These are phyloP conservation scores for Clonostachys chloroleuca DNA, from an alignment of 2,329 filamentous ascomycete genomes.

Conservation along the genomic window DNA sequence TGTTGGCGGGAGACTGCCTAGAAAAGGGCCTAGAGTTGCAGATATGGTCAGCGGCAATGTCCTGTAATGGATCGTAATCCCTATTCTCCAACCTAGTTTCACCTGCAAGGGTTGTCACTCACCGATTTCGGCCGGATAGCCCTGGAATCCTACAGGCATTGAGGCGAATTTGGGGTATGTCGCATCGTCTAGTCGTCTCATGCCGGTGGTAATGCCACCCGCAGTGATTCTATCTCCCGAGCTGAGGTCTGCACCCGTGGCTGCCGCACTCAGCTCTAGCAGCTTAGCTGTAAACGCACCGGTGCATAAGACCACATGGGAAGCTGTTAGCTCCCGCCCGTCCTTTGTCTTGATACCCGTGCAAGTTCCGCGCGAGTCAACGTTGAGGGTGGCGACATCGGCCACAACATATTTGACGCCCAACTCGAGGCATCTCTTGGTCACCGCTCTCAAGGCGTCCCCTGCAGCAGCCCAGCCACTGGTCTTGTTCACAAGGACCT, in stretches of 20 bases:
- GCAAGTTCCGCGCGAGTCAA: slow-evolving; percentile 32
- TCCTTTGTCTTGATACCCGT: slow-evolving; percentile 41
- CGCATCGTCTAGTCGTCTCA: slow-evolving; percentile 44
- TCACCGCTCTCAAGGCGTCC: slow-evolving; percentile 50
- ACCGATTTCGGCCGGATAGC: slow-evolving; percentile 28
- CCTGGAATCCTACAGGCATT: slow-evolving; percentile 44
- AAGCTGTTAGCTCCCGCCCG: slow-evolving; percentile 39
- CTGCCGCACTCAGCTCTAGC: slow-evolving; percentile 44
- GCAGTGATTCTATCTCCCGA: slow-evolving; percentile 52
- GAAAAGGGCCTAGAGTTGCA: slow-evolving; percentile 40
- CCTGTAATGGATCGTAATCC: neutral
- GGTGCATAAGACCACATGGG: slow-evolving; percentile 47
- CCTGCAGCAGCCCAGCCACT: slow-evolving; percentile 63
- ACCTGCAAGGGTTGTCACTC: slow-evolving; percentile 1
- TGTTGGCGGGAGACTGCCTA: slow-evolving; percentile 53
- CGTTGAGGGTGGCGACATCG: slow-evolving; percentile 42
- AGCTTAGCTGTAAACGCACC: slow-evolving; percentile 55
- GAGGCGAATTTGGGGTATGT: slow-evolving; percentile 36
- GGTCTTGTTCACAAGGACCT: slow-evolving; percentile 56
- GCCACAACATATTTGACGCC: slow-evolving; percentile 56
- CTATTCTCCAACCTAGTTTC: neutral
- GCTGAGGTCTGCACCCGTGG: slow-evolving; percentile 38
- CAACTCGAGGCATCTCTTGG: slow-evolving; percentile 41
- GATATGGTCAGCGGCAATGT: neutral
- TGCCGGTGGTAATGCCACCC: slow-evolving; percentile 54